Evolutionary conservation across 1,284 basidiomycete species (phyloP), one percentile per base, ranked within the genome.

Genomic region (Microbotryum scabiosae): DNA sequence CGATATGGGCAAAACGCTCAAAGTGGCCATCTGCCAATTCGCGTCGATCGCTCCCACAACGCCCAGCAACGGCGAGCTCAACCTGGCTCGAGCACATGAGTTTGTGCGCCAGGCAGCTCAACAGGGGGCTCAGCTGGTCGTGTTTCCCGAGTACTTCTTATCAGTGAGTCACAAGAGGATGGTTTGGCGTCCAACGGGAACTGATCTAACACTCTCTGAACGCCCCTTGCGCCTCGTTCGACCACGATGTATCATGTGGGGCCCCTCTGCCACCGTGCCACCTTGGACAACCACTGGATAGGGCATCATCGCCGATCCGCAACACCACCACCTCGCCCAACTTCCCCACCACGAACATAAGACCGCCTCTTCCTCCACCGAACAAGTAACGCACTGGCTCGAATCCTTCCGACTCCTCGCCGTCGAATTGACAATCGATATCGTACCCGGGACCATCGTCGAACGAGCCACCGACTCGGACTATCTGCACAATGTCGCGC

Each of bases 371-470:
- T 45, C 54, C 47, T 46, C 25, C 25, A 48, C 28, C 0, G 56
- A 58, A 2, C 26, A 36, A 18, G 36, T 41, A 18, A 41, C 36
- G 36, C 61, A 62, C 51, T 63, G 62, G 64, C 58, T 64, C 20
- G 32, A 59, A n/a, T 16, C 59, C 3, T 66, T 70, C 57, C 60
- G 56, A n/a, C 3, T 26, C 6, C 64, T 71, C 43, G 70, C 70
- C 2, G 54, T 56, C 18, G 56, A 67, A 30, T 62, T 63, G 46
- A 18, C 32, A 6, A 61, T 70, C 44, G 69, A 70, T 32, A 67
- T 70, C 20, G 69, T 66, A n/a, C 60, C 60, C 30, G 69, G 69
- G 4, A 70, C 70, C 36, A 68, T 71, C 23, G 69, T 71, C 28
- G 70, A 71, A 52, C 61, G 61, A n/a, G 52, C 56, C 3, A 45